Percentiles rank a stretch among this genome's conserved stretches.
Evolutionary conservation across 176 grass and related monocot genomes (phyloP).

Genomic region (Ensete ventricosum): DNA sequence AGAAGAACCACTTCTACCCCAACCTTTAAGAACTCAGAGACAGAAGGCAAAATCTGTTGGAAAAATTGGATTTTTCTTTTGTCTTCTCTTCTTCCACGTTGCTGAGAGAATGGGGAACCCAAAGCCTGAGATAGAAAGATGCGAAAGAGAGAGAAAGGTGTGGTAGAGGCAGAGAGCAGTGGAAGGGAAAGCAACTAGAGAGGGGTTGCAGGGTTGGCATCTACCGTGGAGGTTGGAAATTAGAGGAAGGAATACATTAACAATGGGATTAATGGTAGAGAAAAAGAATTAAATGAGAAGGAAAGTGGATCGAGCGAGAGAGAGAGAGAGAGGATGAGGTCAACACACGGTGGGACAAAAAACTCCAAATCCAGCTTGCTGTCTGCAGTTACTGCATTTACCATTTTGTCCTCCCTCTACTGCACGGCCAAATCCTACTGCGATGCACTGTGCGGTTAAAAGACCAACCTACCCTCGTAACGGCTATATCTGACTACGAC

Average conservation of each 20-base stretch:
- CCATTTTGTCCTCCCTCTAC: not conserved
- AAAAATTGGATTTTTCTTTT: not conserved
- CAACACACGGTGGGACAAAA: constrained; percentile 18
- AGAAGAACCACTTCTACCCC: too few species aligned
- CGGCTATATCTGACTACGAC: not conserved
- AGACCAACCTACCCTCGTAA: not conserved
- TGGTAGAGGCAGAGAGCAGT: constrained; percentile 9
- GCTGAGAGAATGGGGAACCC: not conserved
- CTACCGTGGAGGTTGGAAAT: not conserved
- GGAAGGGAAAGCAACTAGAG: constrained; percentile 8
- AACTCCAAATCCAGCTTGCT: constrained; percentile 17
- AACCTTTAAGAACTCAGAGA: too few species aligned
- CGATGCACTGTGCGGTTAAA: not conserved
- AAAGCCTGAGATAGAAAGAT: constrained; percentile 8
- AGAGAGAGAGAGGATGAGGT: not conserved
- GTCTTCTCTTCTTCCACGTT: too few species aligned
- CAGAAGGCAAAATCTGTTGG: not conserved
- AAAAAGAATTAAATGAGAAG: not conserved
- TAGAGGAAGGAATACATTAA: constrained; percentile 1
- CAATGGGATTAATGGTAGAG: not conserved
- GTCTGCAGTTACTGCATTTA: not conserved
- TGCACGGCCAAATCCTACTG: not conserved
- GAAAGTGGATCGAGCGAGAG: too few species aligned
- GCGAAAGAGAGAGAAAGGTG: not conserved
- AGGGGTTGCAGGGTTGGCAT: not conserved